Base-by-base conservation (phyloP, 2,329 filamentous ascomycete species). In the Reticulascus tulasneorum region DNA sequence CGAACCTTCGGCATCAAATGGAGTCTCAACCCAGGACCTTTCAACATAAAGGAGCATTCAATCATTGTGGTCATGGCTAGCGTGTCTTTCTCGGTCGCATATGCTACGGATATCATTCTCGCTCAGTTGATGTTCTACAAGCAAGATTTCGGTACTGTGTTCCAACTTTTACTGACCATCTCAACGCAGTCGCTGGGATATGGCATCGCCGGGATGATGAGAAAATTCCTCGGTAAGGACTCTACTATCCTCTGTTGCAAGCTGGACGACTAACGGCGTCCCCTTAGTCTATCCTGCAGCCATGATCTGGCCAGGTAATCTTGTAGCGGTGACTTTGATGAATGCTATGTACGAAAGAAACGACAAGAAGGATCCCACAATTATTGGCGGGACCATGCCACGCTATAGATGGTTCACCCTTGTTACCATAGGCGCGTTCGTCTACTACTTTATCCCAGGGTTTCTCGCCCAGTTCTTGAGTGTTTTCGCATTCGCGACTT, bases 231-330 rank as follows among this genome's bases (percentile, higher is more conserved):
- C 12, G 74, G 74, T 75, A 42, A 44, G 67, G 46, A 2, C 7
- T 19, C 6, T n/a, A n/a, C n/a, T n/a, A n/a, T n/a, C n/a, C n/a
- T n/a, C n/a, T n/a, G n/a, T n/a, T n/a, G n/a, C n/a, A n/a, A n/a
- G n/a, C n/a, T n/a, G n/a, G n/a, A n/a, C n/a, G n/a, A n/a, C n/a
- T n/a, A n/a, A n/a, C n/a, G n/a, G n/a, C 1, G 12, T 8, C 9
- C 12, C 16, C 15, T 6, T 36, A 75, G 72, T 78, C 9, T 79
- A 79, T 47, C 77, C 77, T 4, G 79, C 81, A 1, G 76, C 82
- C 9, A 85, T 87, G 79, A 85, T 87, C 40, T 87, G 83, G 82
- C 84, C 84, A 0, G 70, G 67, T 3, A 83, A 77, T 32, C 64
- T 88, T 17, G 80, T 83, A 34, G 74, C 75, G 6, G 75, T 82